Base-by-base conservation (phyloP, 1,139 yeast genomes). In the Yamadazyma aaseri region DNA sequence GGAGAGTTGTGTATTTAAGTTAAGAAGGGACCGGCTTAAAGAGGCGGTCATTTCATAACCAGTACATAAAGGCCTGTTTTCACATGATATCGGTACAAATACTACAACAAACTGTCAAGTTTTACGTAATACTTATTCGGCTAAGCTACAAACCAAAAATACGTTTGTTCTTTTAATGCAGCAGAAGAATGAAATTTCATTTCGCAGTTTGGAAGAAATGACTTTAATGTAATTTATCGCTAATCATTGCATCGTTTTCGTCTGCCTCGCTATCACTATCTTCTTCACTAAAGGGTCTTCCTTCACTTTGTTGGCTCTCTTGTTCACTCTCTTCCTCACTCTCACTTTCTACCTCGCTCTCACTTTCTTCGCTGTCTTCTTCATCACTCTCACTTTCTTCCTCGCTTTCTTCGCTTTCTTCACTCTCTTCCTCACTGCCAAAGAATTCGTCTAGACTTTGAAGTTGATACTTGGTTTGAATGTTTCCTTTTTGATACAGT, bases 391-490 rank as follows among this genome's bases (percentile, higher is more conserved):
- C 30, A 10, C 31, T 29, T 17, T 36, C 37, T 13, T 28, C 26
- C 3, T 29, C 36, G 4, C 31, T 39, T 11, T 42, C 42, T 6
- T 36, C 41, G 5, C 31, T 58, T 11, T 45, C 61, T 8, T 51
- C 62, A 6, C 56, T 65, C 9, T 46, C 56, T 29, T 65, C 70
- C 6, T 71, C 82, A 13, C 49, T 50, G 1, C 84, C 86, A 50
- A 89, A 83, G 55, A 87, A 87, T 41, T 89, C 96, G 50, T 89
- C 96, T 44, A 89, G 63, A 39, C 87, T 86, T 57, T 84, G 95
- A 32, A 84, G 63, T 44, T 74, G 76, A 50, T 80, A 64, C 0
- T 71, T 47, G 57, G 76, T 9, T 9, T 9, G 21, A 18, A 18
- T 26, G 3, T 24, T 8, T 6, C 34, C 29, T 20, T 34, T 20